Conservation (phyloP, 148 eudicot species). For the Chenopodium quinoa region DNA sequence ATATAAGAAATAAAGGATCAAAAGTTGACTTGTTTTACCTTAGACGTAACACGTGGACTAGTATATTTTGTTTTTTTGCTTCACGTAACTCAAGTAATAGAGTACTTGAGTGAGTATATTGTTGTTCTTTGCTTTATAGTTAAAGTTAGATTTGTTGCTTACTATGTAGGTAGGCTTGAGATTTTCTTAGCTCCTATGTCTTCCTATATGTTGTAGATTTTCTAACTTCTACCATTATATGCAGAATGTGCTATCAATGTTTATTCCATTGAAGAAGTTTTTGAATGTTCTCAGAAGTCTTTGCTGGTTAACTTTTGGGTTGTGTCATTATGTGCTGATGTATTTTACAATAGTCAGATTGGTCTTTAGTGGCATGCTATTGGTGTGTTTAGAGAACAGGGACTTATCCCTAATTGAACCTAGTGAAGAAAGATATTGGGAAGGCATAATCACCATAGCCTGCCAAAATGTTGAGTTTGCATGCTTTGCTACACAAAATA, state of each 20-base stretch:
- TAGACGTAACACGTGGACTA: too few relatives aligned
- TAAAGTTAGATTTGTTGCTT: background rate
- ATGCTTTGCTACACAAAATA: too few relatives aligned
- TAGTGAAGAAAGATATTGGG: background rate
- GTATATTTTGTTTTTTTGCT: background rate
- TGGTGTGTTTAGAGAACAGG: background rate
- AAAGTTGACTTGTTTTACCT: too few relatives aligned
- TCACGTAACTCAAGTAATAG: background rate
- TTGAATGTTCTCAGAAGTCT: background rate
- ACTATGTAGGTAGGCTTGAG: too few relatives aligned
- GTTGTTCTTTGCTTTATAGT: background rate
- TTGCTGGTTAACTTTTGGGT: background rate
- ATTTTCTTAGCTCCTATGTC: background rate
- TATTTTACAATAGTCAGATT: background rate
- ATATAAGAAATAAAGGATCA: too few relatives aligned
- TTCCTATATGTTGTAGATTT: background rate
- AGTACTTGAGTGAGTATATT: background rate
- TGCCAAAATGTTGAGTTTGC: background rate
- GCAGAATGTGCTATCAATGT: background rate
- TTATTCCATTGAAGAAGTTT: too few relatives aligned
- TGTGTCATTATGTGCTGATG: background rate
- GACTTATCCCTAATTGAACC: background rate
- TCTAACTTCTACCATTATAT: background rate
- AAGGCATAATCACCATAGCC: background rate
- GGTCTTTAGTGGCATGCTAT: background rate